Evolutionary conservation across 768 basidiomycete species (phyloP).

Genomic region (Serendipita sp.): DNA sequence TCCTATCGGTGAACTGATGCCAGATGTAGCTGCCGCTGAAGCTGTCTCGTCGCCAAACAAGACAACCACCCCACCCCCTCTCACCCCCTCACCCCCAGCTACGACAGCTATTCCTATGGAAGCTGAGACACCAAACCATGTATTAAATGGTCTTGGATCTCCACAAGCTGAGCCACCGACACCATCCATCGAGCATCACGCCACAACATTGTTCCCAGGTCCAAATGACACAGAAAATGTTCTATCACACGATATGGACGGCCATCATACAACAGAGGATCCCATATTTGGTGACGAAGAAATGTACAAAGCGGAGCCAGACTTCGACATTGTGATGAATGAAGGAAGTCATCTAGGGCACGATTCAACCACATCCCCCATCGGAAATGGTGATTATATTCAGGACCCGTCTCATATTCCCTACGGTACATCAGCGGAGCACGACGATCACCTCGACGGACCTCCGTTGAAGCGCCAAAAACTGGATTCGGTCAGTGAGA

Average conservation of each 20-base stretch:
- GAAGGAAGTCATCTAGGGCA: background rate
- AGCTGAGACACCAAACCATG: background rate
- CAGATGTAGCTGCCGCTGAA: conserved; percentile 1
- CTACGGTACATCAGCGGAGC: background rate
- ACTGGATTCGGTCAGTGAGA: background rate
- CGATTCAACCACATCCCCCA: background rate
- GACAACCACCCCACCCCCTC: background rate
- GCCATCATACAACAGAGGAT: background rate
- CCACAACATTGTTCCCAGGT: too few species aligned
- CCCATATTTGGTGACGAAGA: background rate
- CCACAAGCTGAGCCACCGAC: background rate
- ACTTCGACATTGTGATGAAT: background rate
- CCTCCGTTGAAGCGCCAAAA: conserved; percentile 2
- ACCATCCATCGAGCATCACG: background rate
- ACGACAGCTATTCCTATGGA: background rate
- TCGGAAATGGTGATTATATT: conserved; percentile 3
- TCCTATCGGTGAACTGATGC: background rate
- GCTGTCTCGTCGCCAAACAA: background rate
- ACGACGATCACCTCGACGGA: background rate
- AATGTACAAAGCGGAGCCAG: background rate
- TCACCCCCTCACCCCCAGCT: background rate
- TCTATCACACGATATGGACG: background rate
- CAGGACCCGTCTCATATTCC: background rate
- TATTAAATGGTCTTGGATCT: background rate
- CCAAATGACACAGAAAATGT: too few species aligned